Base-by-base conservation (phyloP, 2,329 filamentous ascomycete species). In the Pseudopithomyces maydicus region DNA sequence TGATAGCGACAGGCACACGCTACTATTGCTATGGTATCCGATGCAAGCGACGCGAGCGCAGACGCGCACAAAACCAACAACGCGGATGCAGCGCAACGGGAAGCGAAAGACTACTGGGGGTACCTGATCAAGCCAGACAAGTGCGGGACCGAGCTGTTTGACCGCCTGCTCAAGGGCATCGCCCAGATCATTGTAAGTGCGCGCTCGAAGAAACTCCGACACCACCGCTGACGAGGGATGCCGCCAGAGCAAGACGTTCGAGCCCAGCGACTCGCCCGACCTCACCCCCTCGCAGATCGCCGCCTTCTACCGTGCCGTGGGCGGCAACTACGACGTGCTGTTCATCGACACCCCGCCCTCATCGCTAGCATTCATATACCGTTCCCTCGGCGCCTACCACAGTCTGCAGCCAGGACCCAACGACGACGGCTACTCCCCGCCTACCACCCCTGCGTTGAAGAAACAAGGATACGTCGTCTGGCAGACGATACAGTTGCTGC, bases 341-440 rank as follows among this genome's bases (percentile, higher is more conserved):
- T 98, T 98, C 74, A 81, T 94, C 41, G 83, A 88, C 2, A 91
- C 90, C 33, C 88, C 90, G 19, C 79, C 88, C 58, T 80, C 86
- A 36, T 88, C 89, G 42, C 88, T 99, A 61, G 95, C 93, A 26
- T 96, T 92, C 78, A 95, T 97, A 63, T 98, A 96, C 82, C 90
- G 92, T 70, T 90, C 90, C 7, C 86, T 96, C 50, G 95, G 94
- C 65, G 97, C 94, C 74, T 90, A 92, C 67, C 94, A 98, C 77
- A 88, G 87, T 48, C 82, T 98, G 26, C 90, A 96, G 65, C 91
- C 91, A 1, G 85, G 86, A 1, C 75, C 76, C 46, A 84, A 86
- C 38, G 73, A 75, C 45, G 84, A 88, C 66, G 85, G 91, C 61
- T 97, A 90, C 73, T 84, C 84, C 3, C 81, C 88, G 0, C 95